phyloP scores from a whole-genome alignment of 2,329 filamentous ascomycete species.

The Fusarium sp. region DNA sequence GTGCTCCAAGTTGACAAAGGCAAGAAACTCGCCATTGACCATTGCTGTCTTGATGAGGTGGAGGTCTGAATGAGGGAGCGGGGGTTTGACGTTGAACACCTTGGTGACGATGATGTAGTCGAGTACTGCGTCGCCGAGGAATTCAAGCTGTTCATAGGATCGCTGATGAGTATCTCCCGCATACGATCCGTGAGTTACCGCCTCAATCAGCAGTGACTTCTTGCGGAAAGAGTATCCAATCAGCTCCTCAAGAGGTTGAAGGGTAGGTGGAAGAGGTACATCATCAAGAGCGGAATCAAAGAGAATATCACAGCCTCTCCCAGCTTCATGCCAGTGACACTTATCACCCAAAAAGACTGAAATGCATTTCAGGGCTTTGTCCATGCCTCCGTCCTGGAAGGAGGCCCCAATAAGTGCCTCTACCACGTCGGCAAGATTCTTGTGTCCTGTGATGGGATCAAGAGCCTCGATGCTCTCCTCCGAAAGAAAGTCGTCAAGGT shows the following conservation, averaged over 20 bases:
- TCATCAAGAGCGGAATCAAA: conserved; percentile 54
- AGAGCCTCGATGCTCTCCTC: conserved; percentile 10
- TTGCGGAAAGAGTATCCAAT: conserved; percentile 80
- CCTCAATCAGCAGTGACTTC: conserved; percentile 77
- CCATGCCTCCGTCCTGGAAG: conserved; percentile 75
- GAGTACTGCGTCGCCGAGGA: conserved; percentile 86
- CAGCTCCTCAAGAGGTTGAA: conserved; percentile 69
- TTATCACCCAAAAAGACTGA: conserved; percentile 70
- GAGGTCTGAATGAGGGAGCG: conserved; percentile 70
- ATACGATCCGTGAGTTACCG: conserved; percentile 81
- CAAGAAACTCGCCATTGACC: conserved; percentile 84
- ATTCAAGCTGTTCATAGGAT: conserved; percentile 81
- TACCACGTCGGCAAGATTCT: conserved; percentile 87
- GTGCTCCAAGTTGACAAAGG: conserved; percentile 75
- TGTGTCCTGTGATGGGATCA: conserved; percentile 70
- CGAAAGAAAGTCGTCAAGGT: conserved; percentile 57
- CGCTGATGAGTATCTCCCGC: conserved; percentile 54
- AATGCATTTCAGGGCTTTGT: conserved; percentile 73
- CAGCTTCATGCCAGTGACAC: conserved; percentile 65
- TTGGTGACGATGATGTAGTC: conserved; percentile 78
- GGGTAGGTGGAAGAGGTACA: conserved; percentile 52
- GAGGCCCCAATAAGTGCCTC: conserved; percentile 86
- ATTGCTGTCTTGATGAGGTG: conserved; percentile 80
- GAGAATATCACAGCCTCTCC: conserved; percentile 56
- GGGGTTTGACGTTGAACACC: conserved; percentile 62